These are phyloP conservation scores for Angophora floribunda DNA, from an alignment of 345 rosid species.

Conservation along the genomic window DNA sequence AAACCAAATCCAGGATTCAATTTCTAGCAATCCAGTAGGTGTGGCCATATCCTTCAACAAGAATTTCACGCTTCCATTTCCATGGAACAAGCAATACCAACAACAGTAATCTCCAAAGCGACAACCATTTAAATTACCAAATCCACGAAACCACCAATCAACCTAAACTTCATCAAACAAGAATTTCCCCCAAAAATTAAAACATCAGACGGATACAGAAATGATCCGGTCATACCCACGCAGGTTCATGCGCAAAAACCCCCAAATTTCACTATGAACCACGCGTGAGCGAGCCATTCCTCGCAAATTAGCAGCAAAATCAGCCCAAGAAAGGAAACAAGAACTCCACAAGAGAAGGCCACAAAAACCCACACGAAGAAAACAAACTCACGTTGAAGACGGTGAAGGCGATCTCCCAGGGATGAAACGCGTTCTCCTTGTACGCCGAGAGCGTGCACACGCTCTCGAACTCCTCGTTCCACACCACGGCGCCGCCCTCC, in stretches of 20 bases:
- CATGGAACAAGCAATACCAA: not conserved
- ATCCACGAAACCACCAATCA: not conserved
- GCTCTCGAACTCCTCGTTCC: conserved; percentile 87
- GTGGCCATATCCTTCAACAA: not conserved
- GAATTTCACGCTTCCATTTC: not conserved
- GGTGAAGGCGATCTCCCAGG: conserved; percentile 92
- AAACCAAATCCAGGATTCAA: not conserved
- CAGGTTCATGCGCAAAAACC: not conserved
- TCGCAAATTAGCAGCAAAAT: not conserved
- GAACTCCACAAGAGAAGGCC: not conserved
- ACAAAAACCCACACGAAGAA: not conserved
- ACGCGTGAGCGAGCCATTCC: not conserved
- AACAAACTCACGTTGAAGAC: conserved; percentile 51
- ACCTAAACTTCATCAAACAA: not conserved
- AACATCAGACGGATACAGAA: not conserved
- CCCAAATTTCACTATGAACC: not conserved
- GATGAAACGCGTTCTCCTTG: conserved; percentile 68
- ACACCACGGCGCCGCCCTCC: conserved; percentile 38
- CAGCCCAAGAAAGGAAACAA: not conserved
- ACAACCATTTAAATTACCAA: not conserved
- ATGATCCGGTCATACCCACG: not conserved
- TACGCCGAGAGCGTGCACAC: conserved; percentile 60
- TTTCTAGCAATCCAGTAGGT: not conserved
- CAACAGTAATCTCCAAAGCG: not conserved
- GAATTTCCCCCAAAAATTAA: not conserved